phyloP scores from a whole-genome alignment of 495 filamentous ascomycete genomes.

The Bacidia gigantensis region DNA sequence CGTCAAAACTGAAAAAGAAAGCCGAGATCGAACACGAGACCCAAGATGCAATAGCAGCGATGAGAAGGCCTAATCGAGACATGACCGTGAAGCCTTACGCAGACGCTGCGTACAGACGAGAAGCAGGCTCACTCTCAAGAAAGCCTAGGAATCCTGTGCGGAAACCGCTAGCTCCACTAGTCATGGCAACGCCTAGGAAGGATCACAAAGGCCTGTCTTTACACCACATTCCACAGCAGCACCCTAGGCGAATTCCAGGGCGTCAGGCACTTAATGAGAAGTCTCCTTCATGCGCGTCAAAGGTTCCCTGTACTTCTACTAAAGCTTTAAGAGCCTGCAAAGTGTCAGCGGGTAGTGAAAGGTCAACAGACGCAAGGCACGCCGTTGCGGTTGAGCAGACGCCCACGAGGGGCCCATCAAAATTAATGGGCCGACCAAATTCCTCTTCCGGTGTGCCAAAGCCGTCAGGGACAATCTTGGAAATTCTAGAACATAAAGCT shows the following conservation, averaged over 20 bases:
- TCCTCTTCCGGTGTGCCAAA: no score
- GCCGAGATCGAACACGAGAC: slow-evolving; percentile 54
- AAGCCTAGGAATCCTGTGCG: slow-evolving; percentile 51
- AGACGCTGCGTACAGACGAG: slow-evolving; percentile 17
- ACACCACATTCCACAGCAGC: slow-evolving; percentile 5
- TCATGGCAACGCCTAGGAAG: slow-evolving; percentile 64
- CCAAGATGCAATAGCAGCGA: slow-evolving; percentile 62
- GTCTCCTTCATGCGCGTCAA: slow-evolving; percentile 19
- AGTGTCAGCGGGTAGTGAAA: not conserved
- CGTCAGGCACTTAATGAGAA: slow-evolving; percentile 8
- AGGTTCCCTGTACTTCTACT: slow-evolving; percentile 16
- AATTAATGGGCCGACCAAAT: slow-evolving; percentile 23
- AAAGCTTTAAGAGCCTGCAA: not conserved
- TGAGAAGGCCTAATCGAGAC: slow-evolving; percentile 78
- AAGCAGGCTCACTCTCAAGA: slow-evolving; percentile 11
- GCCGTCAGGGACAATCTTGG: no score
- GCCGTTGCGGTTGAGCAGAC: slow-evolving; percentile 33
- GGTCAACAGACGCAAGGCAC: not conserved
- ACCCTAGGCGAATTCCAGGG: not conserved
- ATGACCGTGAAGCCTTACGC: slow-evolving; percentile 37
- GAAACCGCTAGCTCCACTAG: slow-evolving; percentile 48
- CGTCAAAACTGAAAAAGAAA: slow-evolving; percentile 58
- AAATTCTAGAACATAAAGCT: not conserved
- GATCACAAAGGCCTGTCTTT: slow-evolving; percentile 37
- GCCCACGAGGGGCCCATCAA: slow-evolving; percentile 35